Percentiles rank a stretch among this genome's conserved stretches.
Evolutionary conservation across 2,329 filamentous ascomycete species (phyloP).

Genomic region (Tolypocladium pustulatum): DNA sequence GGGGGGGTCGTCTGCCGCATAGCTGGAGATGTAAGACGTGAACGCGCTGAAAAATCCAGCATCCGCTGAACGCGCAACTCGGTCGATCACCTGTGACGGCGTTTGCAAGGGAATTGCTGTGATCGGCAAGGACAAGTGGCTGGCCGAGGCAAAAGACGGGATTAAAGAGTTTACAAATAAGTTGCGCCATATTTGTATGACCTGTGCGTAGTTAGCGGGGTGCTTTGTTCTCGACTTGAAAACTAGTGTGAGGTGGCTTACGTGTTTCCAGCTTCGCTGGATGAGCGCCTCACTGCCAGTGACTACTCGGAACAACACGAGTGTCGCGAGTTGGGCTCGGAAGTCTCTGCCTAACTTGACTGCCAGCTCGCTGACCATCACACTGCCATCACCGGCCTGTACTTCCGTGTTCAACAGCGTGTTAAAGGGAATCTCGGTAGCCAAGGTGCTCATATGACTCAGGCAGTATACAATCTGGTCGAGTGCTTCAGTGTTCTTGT

Average conservation of each 20-base stretch:
- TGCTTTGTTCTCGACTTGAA: neutral
- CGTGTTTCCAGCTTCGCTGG: conserved; percentile 66
- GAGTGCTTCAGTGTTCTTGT: conserved; percentile 72
- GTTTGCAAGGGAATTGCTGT: conserved; percentile 80
- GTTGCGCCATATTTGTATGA: conserved; percentile 88
- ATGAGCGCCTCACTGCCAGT: conserved; percentile 74
- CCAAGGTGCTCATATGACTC: conserved; percentile 80
- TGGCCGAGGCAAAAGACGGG: conserved; percentile 61
- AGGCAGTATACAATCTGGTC: conserved; percentile 90
- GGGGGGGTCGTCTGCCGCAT: conserved; percentile 93
- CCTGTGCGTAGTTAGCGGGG: conserved; percentile 30
- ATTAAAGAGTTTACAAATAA: conserved; percentile 93
- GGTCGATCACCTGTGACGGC: conserved; percentile 86
- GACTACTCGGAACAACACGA: conserved; percentile 90
- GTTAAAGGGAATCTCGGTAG: conserved; percentile 64
- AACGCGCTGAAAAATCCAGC: conserved; percentile 87
- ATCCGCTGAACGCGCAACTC: conserved; percentile 67
- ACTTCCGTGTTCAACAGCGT: conserved; percentile 92
- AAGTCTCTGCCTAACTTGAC: conserved; percentile 93
- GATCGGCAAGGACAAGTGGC: conserved; percentile 57
- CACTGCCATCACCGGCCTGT: conserved; percentile 78
- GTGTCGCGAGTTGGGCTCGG: conserved; percentile 82
- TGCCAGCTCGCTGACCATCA: conserved; percentile 97
- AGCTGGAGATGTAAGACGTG: conserved; percentile 95
- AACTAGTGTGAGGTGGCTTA: conserved; percentile 19